Evolutionary conservation across 169 alveolate genomes (phyloP), one percentile per base, ranked within the genome.

Genomic region (Cryptosporidium parvum): DNA sequence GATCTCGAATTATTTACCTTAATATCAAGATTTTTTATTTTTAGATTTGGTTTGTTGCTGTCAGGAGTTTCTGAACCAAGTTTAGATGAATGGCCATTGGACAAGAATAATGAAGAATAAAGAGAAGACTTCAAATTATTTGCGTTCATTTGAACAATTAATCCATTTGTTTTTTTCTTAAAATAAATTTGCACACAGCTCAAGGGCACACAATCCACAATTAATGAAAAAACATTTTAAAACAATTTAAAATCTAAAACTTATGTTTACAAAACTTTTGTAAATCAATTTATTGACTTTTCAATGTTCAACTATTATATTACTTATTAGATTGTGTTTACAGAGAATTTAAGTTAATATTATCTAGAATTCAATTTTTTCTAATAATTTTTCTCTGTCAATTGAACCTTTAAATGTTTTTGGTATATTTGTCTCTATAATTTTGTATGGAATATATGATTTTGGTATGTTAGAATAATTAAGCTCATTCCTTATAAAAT

Each of bases 391-490:
- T 16, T 37, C 65, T 61, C 14, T 26, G 12, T 80, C 68, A 4
- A 62, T 42, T 4, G 72, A 45, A 33, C 89, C 89, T 67, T 80
- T 80, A 33, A 58, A 80, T 26, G 72, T 80, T 45, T 31, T 61
- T 8, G 72, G 72, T 16, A 80, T 80, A 16, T 16, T n/a, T 21
- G 68, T 23, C 29, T 80, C 80, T 1, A 80, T 62, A 29, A 80
- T 51, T 62, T 62, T 62, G 23, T n/a, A 29, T 37, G 89, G 89
- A 26, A 61, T 26, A 35, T 80, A 80, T 26, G 75, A 31, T 31
- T 80, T 80, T 18, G 72, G 72, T 65, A 65, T 33, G 18, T 56
- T 56, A 10, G 67, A 56, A 4, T 14, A 51, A 67, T 5, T 33
- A 53, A 58, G 26, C 16, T 80, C 44, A 16, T 6, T 23, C 3